Evolutionary conservation across 1,284 basidiomycete species (phyloP).

Genomic region (Cutaneotrichosporon cutaneum): DNA sequence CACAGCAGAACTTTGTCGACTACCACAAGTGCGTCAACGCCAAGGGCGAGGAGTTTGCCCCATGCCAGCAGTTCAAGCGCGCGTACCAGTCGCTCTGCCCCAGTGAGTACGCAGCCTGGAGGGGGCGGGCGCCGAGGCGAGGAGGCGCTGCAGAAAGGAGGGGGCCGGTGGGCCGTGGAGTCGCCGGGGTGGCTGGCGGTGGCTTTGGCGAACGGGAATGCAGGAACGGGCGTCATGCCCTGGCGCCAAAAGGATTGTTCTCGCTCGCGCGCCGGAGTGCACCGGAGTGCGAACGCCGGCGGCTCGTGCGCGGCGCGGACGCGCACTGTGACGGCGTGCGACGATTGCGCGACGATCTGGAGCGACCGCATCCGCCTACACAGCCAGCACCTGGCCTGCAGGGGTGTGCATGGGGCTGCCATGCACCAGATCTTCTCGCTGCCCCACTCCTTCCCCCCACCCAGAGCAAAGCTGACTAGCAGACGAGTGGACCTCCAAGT

Average conservation of each 20-base stretch:
- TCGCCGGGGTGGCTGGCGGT: neutral
- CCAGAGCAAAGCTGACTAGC: constrained; percentile 21
- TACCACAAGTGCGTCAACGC: constrained; percentile 97
- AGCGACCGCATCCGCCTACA: neutral
- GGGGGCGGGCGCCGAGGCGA: neutral
- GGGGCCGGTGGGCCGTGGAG: neutral
- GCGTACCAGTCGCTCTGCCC: constrained; percentile 97
- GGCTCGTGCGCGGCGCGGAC: neutral
- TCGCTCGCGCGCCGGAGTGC: neutral
- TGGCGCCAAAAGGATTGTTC: neutral
- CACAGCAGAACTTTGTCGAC: constrained; percentile 95
- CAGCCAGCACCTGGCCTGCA: neutral
- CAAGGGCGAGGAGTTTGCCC: constrained; percentile 95
- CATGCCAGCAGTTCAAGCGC: constrained; percentile 98
- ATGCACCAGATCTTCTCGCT: neutral
- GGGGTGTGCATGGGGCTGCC: no score
- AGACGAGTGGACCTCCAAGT: constrained; percentile 86
- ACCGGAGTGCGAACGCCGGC: no score
- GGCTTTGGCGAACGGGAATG: constrained; percentile 1
- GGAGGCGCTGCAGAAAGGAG: neutral
- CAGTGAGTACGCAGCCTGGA: constrained; percentile 62
- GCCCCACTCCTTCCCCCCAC: neutral
- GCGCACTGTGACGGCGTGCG: neutral
- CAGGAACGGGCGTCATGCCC: neutral
- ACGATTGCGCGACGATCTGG: neutral